Evolutionary conservation across 331 rosid genomes (phyloP), one percentile per base, ranked within the genome.

Genomic region (Pyracantha coccinea): DNA sequence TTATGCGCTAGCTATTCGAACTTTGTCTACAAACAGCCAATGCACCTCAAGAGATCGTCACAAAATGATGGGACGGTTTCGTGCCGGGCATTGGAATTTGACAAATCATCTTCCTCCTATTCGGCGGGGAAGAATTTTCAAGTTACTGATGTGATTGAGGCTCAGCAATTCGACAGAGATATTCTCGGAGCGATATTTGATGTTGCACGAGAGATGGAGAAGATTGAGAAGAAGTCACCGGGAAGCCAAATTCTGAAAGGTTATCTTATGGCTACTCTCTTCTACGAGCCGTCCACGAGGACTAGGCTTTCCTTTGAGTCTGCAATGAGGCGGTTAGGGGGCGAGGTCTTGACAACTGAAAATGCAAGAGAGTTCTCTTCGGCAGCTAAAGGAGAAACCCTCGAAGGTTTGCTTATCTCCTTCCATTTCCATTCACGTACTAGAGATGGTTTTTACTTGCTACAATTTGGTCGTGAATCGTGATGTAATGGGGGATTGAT

Each of bases 321-420:
- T 79, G 97, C 98, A 75, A 93, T 93, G 98, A 93, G 89, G 82
- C 84, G 96, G 72, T 79, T 93, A 25, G 98, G 98, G 7, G 98
- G 97, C 62, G 94, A 93, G 74, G 97, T 89, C 64, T 83, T 93
- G 71, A 89, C 98, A 25, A 93, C 97, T 54, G 98, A 93, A 85
- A 91, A 91, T 83, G 98, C 98, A 0, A 77, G 91, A 71, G 98
- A 93, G 80, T 93, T 93, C 83, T 93, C 97, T 2, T 93, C 98
- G 0, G 97, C 97, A 24, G 92, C 98, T 68, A 93, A 91, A 80
- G 97, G 96, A 82, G 98, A 93, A 86, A 93, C 98, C 8, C 97
- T 93, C 59, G 96, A 93, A 86, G 97, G 98, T 93, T 75, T 80
- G 28, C 47, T 24, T 54, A 38, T 20, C 9, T 54, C 59, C 11